phyloP scores from a whole-genome alignment of 495 filamentous ascomycete species.

The Neurospora sp. region DNA sequence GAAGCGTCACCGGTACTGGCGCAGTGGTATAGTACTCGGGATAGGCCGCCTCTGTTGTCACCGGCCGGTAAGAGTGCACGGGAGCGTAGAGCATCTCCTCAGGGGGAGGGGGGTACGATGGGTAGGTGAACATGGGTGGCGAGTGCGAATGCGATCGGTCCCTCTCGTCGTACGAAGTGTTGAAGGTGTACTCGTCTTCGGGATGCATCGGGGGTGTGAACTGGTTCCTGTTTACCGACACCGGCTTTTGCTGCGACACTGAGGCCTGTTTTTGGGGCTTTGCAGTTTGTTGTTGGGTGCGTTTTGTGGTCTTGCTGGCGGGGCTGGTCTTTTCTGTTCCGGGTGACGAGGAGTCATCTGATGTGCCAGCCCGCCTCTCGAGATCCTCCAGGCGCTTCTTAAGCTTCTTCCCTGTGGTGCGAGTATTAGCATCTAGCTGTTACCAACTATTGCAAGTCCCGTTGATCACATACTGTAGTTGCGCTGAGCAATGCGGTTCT shows the following conservation, averaged over 20 bases:
- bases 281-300: constrained; percentile 18
- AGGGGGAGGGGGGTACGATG: constrained; percentile 54
- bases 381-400: constrained; percentile 96
- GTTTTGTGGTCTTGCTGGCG: constrained; percentile 40
- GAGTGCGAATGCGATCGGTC: constrained; percentile 61
- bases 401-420: constrained; percentile 80
- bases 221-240: constrained; percentile 34
- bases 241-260: constrained; percentile 25
- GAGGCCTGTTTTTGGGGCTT: constrained; percentile 27
- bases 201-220: constrained; percentile 51
- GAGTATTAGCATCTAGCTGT: constrained; percentile 3
- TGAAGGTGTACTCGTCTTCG: constrained; percentile 41
- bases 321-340: constrained; percentile 41
- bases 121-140: constrained; percentile 63
- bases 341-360: constrained; percentile 53
- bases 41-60: constrained; percentile 54
- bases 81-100: constrained; percentile 56
- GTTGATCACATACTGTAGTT: constrained; percentile 78
- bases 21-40: constrained; percentile 53
- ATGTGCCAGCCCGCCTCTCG: constrained; percentile 80
- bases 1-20: constrained; percentile 48
- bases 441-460: not conserved
- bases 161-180: constrained; percentile 35
- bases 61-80: constrained; percentile 52
- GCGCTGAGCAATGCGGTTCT: constrained; percentile 94